phyloP scores from a whole-genome alignment of 2,329 filamentous ascomycete species.

The Exserohilum turcica region DNA sequence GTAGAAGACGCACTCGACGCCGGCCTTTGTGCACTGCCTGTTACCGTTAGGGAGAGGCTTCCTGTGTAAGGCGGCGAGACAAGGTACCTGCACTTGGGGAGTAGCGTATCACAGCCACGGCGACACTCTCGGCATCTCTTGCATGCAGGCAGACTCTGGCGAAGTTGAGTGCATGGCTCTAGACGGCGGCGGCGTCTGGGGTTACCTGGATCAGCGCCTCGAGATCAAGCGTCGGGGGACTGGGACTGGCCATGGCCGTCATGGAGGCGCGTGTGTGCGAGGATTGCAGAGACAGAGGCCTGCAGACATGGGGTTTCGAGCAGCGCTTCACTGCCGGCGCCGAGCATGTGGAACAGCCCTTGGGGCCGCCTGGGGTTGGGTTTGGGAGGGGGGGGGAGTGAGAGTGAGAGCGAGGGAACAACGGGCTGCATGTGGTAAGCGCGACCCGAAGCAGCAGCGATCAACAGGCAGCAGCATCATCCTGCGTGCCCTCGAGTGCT shows the following conservation, averaged over 20 bases:
- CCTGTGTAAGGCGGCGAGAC: background rate
- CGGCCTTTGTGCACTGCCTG: slow-evolving; percentile 46
- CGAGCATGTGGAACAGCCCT: slow-evolving; percentile 5
- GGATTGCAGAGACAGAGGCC: background rate
- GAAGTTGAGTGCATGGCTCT: slow-evolving; percentile 12
- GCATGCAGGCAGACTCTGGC: slow-evolving; percentile 41
- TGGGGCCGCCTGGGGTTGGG: slow-evolving; percentile 4
- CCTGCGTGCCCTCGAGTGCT: slow-evolving; percentile 12
- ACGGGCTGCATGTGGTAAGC: slow-evolving; percentile 25
- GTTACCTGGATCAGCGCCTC: slow-evolving; percentile 33
- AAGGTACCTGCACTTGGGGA: slow-evolving; percentile 42
- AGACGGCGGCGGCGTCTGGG: slow-evolving; percentile 4
- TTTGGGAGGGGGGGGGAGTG: no score
- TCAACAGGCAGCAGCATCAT: slow-evolving; percentile 21
- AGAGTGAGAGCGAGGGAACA: slow-evolving; percentile 12
- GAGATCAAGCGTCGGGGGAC: slow-evolving; percentile 23
- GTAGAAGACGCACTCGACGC: slow-evolving; percentile 43
- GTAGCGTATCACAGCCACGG: slow-evolving; percentile 44
- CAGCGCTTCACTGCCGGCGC: background rate
- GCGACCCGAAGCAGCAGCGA: slow-evolving; percentile 18
- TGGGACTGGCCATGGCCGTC: slow-evolving; percentile 21
- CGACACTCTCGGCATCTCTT: slow-evolving; percentile 45
- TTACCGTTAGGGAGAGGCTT: slow-evolving; percentile 11
- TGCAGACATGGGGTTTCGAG: background rate
- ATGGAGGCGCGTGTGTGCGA: slow-evolving; percentile 13